Evolutionary conservation across 352 stramenopile species (phyloP).

Genomic region (Pythium aquatile): DNA sequence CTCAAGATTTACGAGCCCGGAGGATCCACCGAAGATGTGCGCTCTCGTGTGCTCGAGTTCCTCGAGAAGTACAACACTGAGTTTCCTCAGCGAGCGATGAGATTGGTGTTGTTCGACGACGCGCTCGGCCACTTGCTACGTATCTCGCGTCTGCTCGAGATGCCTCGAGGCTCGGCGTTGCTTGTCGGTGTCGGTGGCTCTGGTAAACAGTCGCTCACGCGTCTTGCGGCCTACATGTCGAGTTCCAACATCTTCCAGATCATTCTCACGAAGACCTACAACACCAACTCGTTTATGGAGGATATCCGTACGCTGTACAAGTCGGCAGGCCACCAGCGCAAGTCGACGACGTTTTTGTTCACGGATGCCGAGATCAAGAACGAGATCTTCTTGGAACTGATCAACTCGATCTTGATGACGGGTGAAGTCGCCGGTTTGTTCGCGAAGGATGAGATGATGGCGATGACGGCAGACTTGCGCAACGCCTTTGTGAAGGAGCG

Average conservation of each 20-base stretch:
- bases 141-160: slow-evolving; percentile 96
- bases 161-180: slow-evolving; percentile 94
- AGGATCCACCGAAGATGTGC: slow-evolving; percentile 91
- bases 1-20: slow-evolving; percentile 98
- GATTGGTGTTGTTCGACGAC: slow-evolving; percentile 98
- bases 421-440: slow-evolving; percentile 98
- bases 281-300: slow-evolving; percentile 96
- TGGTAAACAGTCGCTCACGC: slow-evolving; percentile 97
- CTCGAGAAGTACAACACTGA: slow-evolving; percentile 98
- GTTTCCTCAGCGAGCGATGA: slow-evolving; percentile 95
- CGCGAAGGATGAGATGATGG: slow-evolving; percentile 99
- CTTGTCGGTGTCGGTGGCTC: slow-evolving; percentile 97
- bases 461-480: slow-evolving; percentile 96
- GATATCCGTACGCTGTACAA: slow-evolving; percentile 97
- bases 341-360: slow-evolving; percentile 98
- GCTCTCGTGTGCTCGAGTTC: slow-evolving; percentile 92
- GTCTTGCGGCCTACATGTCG: slow-evolving; percentile 96
- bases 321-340: slow-evolving; percentile 94
- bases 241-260: slow-evolving; percentile 97
- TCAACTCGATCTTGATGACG: slow-evolving; percentile 99
- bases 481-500: slow-evolving; percentile 95
- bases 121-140: slow-evolving; percentile 95
- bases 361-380: slow-evolving; percentile 99
- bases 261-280: slow-evolving; percentile 98
- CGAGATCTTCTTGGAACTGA: slow-evolving; percentile 98